Percentiles rank a stretch among this genome's conserved stretches.
Conservation (phyloP, 2,329 filamentous ascomycete genomes). For the Sporothrix protearum region DNA sequence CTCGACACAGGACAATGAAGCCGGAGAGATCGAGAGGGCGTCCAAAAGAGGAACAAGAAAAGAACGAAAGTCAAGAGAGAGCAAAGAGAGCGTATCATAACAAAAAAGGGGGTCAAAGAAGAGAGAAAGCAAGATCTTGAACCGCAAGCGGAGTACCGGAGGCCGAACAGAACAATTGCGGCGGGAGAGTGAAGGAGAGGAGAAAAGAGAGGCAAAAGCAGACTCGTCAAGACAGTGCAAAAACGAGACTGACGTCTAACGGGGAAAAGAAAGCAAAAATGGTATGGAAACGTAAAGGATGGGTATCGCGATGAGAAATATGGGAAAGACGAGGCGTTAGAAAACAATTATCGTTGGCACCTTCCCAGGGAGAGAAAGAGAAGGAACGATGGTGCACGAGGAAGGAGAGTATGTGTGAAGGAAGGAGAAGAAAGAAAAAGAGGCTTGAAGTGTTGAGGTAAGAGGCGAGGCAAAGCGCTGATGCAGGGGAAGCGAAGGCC, state of each 20-base stretch:
- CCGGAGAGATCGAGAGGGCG: background rate
- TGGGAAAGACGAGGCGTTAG: background rate
- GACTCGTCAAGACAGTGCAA: background rate
- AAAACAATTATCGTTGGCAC: conserved; percentile 4
- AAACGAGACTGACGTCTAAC: background rate
- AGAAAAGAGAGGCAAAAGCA: background rate
- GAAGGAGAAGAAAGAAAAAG: conserved; percentile 22
- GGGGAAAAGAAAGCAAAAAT: background rate
- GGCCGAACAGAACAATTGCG: background rate
- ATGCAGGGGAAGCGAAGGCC: conserved; percentile 14
- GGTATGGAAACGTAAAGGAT: background rate
- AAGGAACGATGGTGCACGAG: conserved; percentile 11
- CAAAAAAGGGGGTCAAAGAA: background rate
- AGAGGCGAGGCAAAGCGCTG: background rate
- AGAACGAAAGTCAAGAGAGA: conserved; percentile 26
- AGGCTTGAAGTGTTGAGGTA: background rate
- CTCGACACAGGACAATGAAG: background rate
- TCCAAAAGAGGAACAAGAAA: conserved; percentile 25
- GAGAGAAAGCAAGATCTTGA: background rate
- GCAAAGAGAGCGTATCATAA: conserved; percentile 24
- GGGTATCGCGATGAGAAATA: background rate
- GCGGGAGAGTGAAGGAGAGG: background rate
- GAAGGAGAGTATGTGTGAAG: conserved; percentile 6
- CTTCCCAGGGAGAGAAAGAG: conserved; percentile 6
- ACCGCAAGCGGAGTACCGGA: background rate